Percentiles rank a stretch among this genome's conserved stretches.
Conservation (phyloP, 179 eudicot species). For the Pouteria campechiana region DNA sequence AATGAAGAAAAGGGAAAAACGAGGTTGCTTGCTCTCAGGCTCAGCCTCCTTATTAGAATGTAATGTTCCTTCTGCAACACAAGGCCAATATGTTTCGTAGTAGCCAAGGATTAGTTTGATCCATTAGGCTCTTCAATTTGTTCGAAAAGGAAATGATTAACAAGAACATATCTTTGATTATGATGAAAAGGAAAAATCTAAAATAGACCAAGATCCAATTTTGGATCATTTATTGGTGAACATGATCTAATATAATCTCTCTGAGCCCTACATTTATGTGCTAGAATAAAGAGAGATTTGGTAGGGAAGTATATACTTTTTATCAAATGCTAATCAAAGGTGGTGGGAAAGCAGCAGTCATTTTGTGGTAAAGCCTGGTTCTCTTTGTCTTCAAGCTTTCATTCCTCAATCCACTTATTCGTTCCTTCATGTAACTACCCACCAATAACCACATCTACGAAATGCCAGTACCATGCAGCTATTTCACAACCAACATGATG, state of each 20-base stretch:
- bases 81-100: constrained; percentile 1
- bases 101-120: not conserved
- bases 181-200: too few relatives aligned
- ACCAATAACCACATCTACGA: not conserved
- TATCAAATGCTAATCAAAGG: too few relatives aligned
- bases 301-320: not conserved
- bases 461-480: constrained; percentile 4
- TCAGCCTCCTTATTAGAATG: too few relatives aligned
- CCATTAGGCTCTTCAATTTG: too few relatives aligned
- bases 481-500: constrained; percentile 5
- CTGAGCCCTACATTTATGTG: not conserved
- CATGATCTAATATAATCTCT: not conserved
- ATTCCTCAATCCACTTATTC: not conserved
- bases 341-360: not conserved
- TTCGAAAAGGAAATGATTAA: too few relatives aligned
- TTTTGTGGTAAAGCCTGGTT: not conserved
- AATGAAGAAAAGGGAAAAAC: too few relatives aligned
- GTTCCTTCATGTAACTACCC: not conserved
- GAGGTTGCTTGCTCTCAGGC: too few relatives aligned
- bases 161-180: too few relatives aligned
- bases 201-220: too few relatives aligned
- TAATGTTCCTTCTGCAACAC: not conserved
- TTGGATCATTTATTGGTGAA: not conserved
- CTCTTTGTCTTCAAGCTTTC: not conserved
- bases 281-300: not conserved